Percentiles rank a stretch among this genome's conserved stretches.
phyloP scores from a whole-genome alignment of 2,329 filamentous ascomycete genomes.

The Proliferodiscus dingleyae region DNA sequence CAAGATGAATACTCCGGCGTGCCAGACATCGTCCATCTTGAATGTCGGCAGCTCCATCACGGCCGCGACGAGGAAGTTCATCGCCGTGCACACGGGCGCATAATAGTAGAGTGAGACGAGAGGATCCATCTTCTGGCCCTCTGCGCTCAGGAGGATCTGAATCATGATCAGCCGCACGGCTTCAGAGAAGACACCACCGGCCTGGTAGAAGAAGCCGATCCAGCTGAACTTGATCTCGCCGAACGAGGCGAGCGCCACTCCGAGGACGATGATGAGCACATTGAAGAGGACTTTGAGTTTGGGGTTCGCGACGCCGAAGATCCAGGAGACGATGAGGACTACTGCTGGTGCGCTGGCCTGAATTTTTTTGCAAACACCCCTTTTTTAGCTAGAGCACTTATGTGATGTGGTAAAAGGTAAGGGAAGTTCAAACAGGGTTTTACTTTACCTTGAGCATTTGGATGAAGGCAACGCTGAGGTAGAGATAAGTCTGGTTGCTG shows the following conservation, averaged over 20 bases:
- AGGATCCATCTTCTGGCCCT: conserved; percentile 89
- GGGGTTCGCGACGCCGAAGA: conserved; percentile 70
- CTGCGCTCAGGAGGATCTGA: conserved; percentile 72
- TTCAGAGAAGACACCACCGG: conserved; percentile 74
- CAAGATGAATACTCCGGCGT: conserved; percentile 68
- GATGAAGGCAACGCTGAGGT: conserved; percentile 93
- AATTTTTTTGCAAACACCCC: conserved; percentile 9
- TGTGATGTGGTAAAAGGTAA: too few species aligned
- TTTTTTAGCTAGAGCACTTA: not conserved
- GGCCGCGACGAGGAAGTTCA: conserved; percentile 72
- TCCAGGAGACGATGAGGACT: conserved; percentile 85
- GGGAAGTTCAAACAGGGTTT: too few species aligned
- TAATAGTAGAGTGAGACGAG: conserved; percentile 88
- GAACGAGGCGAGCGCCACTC: conserved; percentile 89
- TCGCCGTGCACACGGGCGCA: conserved; percentile 74
- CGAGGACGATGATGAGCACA: conserved; percentile 89
- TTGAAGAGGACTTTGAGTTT: conserved; percentile 86
- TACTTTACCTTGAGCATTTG: conserved; percentile 99
- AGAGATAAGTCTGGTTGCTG: conserved; percentile 92
- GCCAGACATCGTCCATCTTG: conserved; percentile 64
- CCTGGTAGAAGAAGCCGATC: conserved; percentile 73
- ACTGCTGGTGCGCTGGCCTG: conserved; percentile 92
- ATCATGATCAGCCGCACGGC: conserved; percentile 80
- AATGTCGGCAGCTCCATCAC: conserved; percentile 69
- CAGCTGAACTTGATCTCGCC: conserved; percentile 93